Base-by-base conservation (phyloP, 2,329 filamentous ascomycete genomes). In the Neoascochyta sp. region DNA sequence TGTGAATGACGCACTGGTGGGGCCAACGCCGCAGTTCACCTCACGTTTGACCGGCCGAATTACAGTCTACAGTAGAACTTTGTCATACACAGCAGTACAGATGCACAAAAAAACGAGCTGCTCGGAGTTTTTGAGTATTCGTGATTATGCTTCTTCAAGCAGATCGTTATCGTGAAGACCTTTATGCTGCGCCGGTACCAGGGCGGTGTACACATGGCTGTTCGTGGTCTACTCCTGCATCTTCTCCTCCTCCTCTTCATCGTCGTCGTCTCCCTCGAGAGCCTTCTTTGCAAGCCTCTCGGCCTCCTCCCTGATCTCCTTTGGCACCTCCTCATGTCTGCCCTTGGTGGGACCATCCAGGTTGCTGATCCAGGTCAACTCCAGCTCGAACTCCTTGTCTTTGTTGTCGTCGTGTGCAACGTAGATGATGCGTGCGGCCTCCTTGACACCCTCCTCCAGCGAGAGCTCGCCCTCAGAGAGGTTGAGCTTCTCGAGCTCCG, bases 371-470 rank as follows among this genome's bases (percentile, higher is more conserved):
- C 92, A 98, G 37, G 86, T 94, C 88, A 98, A 93, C 73, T 98
- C 92, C 38, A 98, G 74, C 78, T 98, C 92, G 58, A 96, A 98
- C 47, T 96, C 92, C 75, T 98, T 98, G 70, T 96, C 92, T 73
- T 96, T 96, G 75, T 90, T 96, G 66, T 98, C 92, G 65, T 96
- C 92, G 63, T 98, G 92, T 27, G 90, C 89, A 39, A 95, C 80
- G 64, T 95, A 93, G 67, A 98, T 96, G 67, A 98, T 98, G 41
- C 88, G 75, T 34, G 92, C 92, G 18, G 92, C 92, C 73, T 96
- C 86, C 74, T 94, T 95, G 57, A 98, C 86, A 28, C 83, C 92
- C 59, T 96, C 81, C 58, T 83, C 73, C 37, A 98, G 72, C 41
- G 82, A 85, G 32, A 96, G 75, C 27, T 75, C 82, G 32, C 80